Base-by-base conservation (phyloP, 2,329 filamentous ascomycete species). In the Xylariales sp. region DNA sequence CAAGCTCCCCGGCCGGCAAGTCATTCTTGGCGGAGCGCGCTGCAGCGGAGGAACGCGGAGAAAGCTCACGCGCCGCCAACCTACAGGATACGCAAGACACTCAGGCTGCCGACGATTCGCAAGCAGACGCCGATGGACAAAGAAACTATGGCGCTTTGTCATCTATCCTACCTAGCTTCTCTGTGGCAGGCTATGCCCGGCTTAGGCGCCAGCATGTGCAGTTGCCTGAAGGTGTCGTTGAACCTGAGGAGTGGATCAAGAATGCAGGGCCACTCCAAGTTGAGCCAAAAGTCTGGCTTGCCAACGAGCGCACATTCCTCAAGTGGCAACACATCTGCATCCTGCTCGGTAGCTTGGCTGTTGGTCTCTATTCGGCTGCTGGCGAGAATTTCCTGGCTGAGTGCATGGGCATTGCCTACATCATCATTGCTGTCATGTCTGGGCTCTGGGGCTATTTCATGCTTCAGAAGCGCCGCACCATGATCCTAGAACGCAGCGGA, bases 261-360 rank as follows among this genome's bases (percentile, higher is more conserved):
- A 94, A 98, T 63, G 78, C 85, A 23, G 91, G 93, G 4, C 86
- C 89, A 24, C 76, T 97, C 47, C 85, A 89, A 57, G 88, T 98
- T 40, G 93, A 98, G 67, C 89, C 88, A 44, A 98, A 98, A 65
- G 91, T 98, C 20, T 98, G 93, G 91, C 82, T 98, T 40, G 93
- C 93, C 38, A 98, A 98, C 63, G 91, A 98, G 66, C 84, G 93
- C 44, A 98, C 93, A 0, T 98, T 96, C 59, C 83, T 98, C 62
- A 97, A 96, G 63, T 98, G 93, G 93, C 88, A 97, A 69, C 90
- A 97, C 61, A 89, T 98, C 54, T 84, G 81, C 44, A 80, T 98
- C 33, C 73, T 98, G 12, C 80, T 98, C 17, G 90, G 89, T 25
- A 82, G 83, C 16, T 66, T 98, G 20, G 87, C 88, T 1, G 69